Evolutionary conservation across 2,329 filamentous ascomycete genomes (phyloP).

Genomic region (Aurifilum marmelostoma): DNA sequence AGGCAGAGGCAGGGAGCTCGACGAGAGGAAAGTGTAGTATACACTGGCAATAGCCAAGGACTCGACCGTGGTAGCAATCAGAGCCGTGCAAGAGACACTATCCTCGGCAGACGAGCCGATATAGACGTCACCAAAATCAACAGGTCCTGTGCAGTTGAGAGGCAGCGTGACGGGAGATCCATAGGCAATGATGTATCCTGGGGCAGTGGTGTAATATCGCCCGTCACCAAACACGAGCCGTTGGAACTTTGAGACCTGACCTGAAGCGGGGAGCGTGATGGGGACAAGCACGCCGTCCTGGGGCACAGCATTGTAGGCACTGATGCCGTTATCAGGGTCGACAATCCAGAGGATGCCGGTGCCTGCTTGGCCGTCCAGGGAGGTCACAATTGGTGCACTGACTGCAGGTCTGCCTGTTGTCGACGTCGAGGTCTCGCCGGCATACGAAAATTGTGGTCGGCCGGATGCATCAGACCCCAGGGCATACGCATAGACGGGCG

Average conservation of each 20-base stretch:
- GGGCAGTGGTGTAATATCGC: conserved; percentile 43
- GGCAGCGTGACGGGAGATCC: conserved; percentile 47
- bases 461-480: conserved; percentile 38
- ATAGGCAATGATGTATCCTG: conserved; percentile 39
- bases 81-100: conserved; percentile 40
- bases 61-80: conserved; percentile 10
- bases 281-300: conserved; percentile 39
- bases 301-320: conserved; percentile 45
- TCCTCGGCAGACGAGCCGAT: conserved; percentile 38
- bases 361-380: conserved; percentile 40
- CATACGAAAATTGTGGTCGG: conserved; percentile 40
- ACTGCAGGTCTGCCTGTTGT: conserved; percentile 38
- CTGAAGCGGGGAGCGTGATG: conserved; percentile 42
- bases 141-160: conserved; percentile 43
- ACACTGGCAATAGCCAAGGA: not conserved
- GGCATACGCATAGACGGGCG: conserved; percentile 39
- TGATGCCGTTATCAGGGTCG: conserved; percentile 43
- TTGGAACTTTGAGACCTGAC: conserved; percentile 44
- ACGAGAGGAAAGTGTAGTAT: conserved; percentile 5
- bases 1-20: not conserved
- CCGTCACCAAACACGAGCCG: conserved; percentile 47
- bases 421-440: conserved; percentile 34
- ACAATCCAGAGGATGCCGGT: conserved; percentile 47
- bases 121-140: conserved; percentile 44
- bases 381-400: conserved; percentile 42